Percentiles rank a stretch among this genome's conserved stretches.
These are phyloP conservation scores for Ogataea trehaloabstinens DNA, from an alignment of 805 yeast genomes.

Conservation along the genomic window DNA sequence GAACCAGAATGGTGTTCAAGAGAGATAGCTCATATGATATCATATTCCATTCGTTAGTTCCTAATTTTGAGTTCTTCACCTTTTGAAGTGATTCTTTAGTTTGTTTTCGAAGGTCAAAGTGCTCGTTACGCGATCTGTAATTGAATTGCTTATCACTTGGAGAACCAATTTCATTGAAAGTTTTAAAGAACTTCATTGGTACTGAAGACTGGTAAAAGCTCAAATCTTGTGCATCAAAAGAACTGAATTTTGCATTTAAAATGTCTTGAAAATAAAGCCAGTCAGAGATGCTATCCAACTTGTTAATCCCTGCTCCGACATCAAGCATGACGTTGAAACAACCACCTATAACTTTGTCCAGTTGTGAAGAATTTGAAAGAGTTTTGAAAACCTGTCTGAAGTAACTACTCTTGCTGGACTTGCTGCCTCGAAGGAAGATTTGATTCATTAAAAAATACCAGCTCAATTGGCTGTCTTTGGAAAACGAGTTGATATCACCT, in stretches of 20 bases:
- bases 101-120: slow-evolving; percentile 36
- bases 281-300: slow-evolving; percentile 63
- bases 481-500: slow-evolving; percentile 18
- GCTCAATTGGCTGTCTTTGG: slow-evolving; percentile 60
- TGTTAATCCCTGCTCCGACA: slow-evolving; percentile 59
- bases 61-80: slow-evolving; percentile 31
- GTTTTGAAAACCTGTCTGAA: slow-evolving; percentile 45
- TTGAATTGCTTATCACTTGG: slow-evolving; percentile 17
- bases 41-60: slow-evolving; percentile 29
- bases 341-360: slow-evolving; percentile 67
- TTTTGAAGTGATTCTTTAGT: slow-evolving; percentile 34
- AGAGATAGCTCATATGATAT: slow-evolving; percentile 21
- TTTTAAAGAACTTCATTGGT: slow-evolving; percentile 58
- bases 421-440: slow-evolving; percentile 55
- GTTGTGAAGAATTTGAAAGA: slow-evolving; percentile 44
- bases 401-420: slow-evolving; percentile 43
- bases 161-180: slow-evolving; percentile 59
- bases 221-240: slow-evolving; percentile 38
- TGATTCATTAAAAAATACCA: slow-evolving; percentile 68
- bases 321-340: slow-evolving; percentile 66
- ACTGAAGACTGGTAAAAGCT: slow-evolving; percentile 50
- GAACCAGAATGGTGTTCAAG: slow-evolving; percentile 16
- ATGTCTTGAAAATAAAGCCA: slow-evolving; percentile 76
- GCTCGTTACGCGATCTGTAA: slow-evolving; percentile 36
- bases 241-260: slow-evolving; percentile 46